Percentiles rank a stretch among this genome's conserved stretches.
phyloP scores from a whole-genome alignment of 306 rosid species.

The Morella rubra region DNA sequence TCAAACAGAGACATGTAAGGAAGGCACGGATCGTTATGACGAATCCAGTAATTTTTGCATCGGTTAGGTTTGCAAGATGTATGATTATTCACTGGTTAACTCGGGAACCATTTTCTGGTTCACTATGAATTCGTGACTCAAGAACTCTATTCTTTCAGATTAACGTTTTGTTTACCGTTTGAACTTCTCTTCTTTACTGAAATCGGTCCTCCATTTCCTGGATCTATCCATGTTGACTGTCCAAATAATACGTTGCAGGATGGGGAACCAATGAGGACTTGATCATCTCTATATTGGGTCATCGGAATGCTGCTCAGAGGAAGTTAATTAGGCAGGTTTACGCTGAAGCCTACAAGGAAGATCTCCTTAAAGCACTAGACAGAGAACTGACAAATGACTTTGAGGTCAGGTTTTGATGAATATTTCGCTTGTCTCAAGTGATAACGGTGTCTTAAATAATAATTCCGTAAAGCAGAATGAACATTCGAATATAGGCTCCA shows the following conservation, averaged over 20 bases:
- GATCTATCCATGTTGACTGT: not conserved
- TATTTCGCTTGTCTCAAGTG: not conserved
- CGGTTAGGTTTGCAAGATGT: not conserved
- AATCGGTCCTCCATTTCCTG: not conserved
- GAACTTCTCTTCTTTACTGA: not conserved
- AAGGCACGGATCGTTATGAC: not conserved
- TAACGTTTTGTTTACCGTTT: not conserved
- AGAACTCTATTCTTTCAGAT: not conserved
- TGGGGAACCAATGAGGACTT: constrained; percentile 60
- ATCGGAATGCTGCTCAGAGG: constrained; percentile 55
- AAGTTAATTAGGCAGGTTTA: constrained; percentile 40
- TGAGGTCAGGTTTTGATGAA: constrained; percentile 43
- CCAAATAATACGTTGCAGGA: constrained; percentile 34
- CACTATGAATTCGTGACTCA: not conserved
- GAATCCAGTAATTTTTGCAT: not conserved
- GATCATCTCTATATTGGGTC: constrained; percentile 58
- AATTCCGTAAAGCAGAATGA: not conserved
- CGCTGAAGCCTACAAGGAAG: constrained; percentile 44
- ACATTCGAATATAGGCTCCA: not conserved
- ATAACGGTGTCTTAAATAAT: not conserved
- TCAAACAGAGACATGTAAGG: not conserved
- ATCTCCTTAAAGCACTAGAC: constrained; percentile 50
- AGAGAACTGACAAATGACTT: constrained; percentile 59
- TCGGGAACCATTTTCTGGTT: not conserved
- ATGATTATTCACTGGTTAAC: not conserved